These are phyloP conservation scores for Penicillium frequentans DNA, from an alignment of 2,329 filamentous ascomycete species.

Conservation along the genomic window DNA sequence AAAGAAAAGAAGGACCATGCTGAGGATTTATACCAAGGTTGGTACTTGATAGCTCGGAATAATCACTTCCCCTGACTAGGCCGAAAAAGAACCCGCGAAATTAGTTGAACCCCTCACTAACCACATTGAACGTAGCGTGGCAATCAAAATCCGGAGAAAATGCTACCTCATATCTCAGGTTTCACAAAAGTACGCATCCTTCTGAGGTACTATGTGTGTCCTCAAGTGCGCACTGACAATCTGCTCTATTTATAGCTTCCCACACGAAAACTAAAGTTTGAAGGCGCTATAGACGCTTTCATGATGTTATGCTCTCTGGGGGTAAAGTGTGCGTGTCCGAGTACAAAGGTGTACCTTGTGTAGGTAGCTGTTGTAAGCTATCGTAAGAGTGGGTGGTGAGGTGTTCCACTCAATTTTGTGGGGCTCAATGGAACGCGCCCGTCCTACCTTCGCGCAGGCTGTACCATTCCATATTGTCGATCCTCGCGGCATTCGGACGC, in stretches of 20 bases:
- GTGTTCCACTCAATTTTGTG: not conserved
- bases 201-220: not conserved
- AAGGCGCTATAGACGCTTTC: not conserved
- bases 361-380: not conserved
- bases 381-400: no score
- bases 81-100: not conserved
- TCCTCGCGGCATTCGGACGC: not conserved
- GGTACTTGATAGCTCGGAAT: not conserved
- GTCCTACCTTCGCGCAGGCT: not conserved
- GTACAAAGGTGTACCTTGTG: not conserved
- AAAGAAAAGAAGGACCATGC: not conserved
- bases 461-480: not conserved
- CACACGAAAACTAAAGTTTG: not conserved
- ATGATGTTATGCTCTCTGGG: no score
- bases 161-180: not conserved
- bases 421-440: not conserved
- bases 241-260: not conserved
- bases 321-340: not conserved
- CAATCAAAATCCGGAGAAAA: not conserved
- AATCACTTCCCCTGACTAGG: not conserved
- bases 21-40: not conserved
- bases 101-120: not conserved
- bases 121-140: not conserved
- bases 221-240: no score
- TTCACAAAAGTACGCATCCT: not conserved